These are phyloP conservation scores for Pueraria montana DNA, from an alignment of 306 rosid genomes.

Conservation along the genomic window DNA sequence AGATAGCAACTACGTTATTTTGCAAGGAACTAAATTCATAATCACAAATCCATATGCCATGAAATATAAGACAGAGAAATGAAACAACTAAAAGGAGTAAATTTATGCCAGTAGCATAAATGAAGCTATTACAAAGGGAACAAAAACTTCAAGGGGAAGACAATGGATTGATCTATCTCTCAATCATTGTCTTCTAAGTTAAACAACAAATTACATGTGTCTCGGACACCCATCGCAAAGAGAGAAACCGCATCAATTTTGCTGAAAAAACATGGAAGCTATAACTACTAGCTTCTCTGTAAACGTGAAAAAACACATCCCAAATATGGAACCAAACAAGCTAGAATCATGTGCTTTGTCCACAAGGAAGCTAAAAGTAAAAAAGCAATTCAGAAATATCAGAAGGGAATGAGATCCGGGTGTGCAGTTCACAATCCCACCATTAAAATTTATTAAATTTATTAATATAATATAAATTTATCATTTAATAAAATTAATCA, in stretches of 20 bases:
- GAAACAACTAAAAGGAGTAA: constrained; percentile 6
- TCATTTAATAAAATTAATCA: not conserved
- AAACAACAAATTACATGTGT: constrained; percentile 28
- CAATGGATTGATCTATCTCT: not conserved
- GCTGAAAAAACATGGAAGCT: not conserved
- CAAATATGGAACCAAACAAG: not conserved
- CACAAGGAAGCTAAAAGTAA: constrained; percentile 7
- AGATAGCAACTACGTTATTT: not conserved
- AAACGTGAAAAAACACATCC: not conserved
- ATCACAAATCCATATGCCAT: not conserved
- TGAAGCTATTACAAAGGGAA: constrained; percentile 3
- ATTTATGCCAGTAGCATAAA: not conserved
- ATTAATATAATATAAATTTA: no score
- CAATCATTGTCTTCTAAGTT: not conserved
- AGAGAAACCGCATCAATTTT: not conserved
- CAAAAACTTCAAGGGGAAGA: constrained; percentile 5
- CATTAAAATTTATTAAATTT: not conserved
- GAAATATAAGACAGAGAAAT: constrained; percentile 25
- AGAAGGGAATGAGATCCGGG: not conserved
- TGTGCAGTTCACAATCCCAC: not conserved
- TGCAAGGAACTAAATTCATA: constrained; percentile 16
- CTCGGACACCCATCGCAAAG: not conserved
- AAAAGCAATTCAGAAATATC: not conserved
- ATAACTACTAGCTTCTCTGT: not conserved
- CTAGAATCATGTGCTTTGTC: not conserved